Base-by-base conservation (phyloP, 805 yeast species). In the Zygosaccharomyces siamensis region DNA sequence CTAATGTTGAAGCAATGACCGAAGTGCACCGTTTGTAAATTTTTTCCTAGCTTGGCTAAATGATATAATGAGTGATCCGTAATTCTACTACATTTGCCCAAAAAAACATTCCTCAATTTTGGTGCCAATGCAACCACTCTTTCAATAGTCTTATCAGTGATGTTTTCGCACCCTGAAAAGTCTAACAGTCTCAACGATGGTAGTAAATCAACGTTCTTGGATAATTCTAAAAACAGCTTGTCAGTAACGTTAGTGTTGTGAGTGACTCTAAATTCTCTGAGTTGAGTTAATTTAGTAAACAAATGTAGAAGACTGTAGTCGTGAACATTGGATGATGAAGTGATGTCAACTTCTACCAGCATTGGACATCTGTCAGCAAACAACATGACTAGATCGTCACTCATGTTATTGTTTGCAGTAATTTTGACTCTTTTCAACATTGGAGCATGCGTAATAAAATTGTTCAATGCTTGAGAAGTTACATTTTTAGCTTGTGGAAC, bases 1-100 rank as follows among this genome's bases (percentile, higher is more conserved):
- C 97, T 92, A 49, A 92, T 86, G 61, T 85, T 80, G 40, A 82
- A 78, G 71, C 99, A 93, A 70, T 92, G 98, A 14, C 98, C 98
- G 52, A 92, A 76, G 70, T 93, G 98, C 44, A 93, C 76, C 58
- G 89, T 89, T 61, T 89, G 97, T 56, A 92, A 73, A 56, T 83
- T 83, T 60, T 85, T 79, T 3, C 92, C 95, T 50, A 93, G 73
- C 27, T 74, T 75, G 5, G 95, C 77, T 53, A 93, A 73, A 14
- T 87, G 80, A 45, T 81, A 73, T 37, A 92, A 70, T 2, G 95
- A 81, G 1, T 82, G 76, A 71, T 92, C 97, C 0, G 97, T 88
- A 26, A 92, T 80, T 60, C 83, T 82, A 61, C 82, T 73, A 72
- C 98, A 93, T 67, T 93, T 93, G 7, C 96, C 90, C 49, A 92